Conservation (phyloP, 208 protist genomes). For the Naegleria fowleri region DNA sequence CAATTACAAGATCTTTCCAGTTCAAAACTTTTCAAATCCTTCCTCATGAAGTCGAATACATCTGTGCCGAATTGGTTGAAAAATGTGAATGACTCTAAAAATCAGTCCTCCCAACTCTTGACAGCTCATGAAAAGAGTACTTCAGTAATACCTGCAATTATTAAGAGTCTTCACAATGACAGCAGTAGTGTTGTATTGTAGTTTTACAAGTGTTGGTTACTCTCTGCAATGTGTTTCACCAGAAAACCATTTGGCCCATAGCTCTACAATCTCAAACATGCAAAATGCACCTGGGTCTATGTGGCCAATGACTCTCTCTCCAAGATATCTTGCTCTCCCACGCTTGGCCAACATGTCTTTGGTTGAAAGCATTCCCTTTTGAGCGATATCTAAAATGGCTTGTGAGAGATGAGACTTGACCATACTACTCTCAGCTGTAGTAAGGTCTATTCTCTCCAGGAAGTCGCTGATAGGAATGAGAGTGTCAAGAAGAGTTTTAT, state of each 20-base stretch:
- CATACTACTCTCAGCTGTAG: background rate
- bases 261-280: background rate
- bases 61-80: background rate
- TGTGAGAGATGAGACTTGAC: background rate
- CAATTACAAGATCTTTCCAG: background rate
- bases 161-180: background rate
- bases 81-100: background rate
- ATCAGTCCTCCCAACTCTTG: background rate
- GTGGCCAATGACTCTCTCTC: background rate
- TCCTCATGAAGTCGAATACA: background rate
- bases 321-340: background rate
- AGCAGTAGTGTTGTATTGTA: background rate
- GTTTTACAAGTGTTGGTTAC: too few species aligned
- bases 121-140: background rate
- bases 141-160: background rate
- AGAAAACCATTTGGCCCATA: background rate
- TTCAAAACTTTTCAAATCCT: background rate
- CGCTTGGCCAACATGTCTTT: background rate
- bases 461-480: slow-evolving; percentile 19
- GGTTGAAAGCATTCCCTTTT: background rate
- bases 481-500: slow-evolving; percentile 32
- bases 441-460: background rate
- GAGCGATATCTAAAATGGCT: background rate
- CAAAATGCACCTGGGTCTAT: background rate
- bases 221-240: too few species aligned